A percentile compares a stretch with the other conserved stretches of the same genome.
Conservation (phyloP, 495 filamentous ascomycete species). For the Penicillium parvum region DNA sequence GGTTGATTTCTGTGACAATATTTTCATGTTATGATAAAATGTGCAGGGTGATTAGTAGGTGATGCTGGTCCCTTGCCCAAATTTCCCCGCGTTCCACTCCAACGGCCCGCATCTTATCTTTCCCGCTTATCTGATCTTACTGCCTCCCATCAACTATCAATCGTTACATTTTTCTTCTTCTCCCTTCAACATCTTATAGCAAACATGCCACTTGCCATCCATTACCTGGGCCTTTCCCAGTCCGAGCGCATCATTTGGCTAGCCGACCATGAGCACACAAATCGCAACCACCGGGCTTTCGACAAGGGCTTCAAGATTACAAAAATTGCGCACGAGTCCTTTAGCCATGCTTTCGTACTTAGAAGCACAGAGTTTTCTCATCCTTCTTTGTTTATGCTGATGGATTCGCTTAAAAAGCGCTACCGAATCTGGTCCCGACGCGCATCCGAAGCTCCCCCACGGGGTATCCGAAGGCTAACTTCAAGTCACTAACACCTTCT, state of each 20-base stretch:
- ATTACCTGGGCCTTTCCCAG: conserved; percentile 54
- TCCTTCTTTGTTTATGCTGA: neutral
- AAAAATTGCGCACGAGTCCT: too few species aligned
- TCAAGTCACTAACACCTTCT: conserved; percentile 1
- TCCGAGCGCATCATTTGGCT: conserved; percentile 61
- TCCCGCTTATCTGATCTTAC: too few species aligned
- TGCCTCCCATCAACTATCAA: too few species aligned
- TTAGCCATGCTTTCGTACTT: too few species aligned
- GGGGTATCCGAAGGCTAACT: conserved; percentile 12
- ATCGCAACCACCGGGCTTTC: conserved; percentile 45
- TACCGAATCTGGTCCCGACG: conserved; percentile 22
- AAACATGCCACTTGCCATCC: conserved; percentile 41
- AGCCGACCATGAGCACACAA: conserved; percentile 52
- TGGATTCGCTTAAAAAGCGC: conserved; percentile 1
- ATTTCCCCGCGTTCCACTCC: too few species aligned
- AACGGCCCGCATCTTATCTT: too few species aligned
- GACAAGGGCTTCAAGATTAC: neutral
- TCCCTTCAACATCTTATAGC: neutral
- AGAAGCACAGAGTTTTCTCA: too few species aligned
- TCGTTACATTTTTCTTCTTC: neutral
- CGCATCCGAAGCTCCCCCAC: conserved; percentile 15
- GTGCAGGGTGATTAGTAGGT: too few species aligned
- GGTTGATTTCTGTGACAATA: too few species aligned
- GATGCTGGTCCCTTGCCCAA: too few species aligned
- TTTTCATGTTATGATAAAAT: too few species aligned